Base-by-base conservation (phyloP, 1,139 yeast species). In the Saccharomyces uvarum region DNA sequence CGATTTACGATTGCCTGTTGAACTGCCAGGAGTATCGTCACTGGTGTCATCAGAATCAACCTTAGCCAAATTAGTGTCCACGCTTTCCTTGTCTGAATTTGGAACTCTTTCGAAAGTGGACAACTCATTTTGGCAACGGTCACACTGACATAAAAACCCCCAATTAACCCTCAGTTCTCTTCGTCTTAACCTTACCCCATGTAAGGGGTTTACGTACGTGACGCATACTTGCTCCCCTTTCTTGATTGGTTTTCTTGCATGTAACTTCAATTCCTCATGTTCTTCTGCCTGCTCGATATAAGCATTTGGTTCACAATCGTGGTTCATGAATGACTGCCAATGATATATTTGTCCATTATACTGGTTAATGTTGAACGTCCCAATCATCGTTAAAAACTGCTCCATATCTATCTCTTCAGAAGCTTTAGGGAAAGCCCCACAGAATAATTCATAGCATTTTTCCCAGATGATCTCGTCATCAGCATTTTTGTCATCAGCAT, bases 61-160 rank as follows among this genome's bases (percentile, higher is more conserved):
- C n/a, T 50, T 49, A n/a, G 48, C 21, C 8, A 31, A 29, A 32
- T 31, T 51, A 8, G 52, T 32, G 14, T 47, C 48, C 11, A 46
- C 41, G 24, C 38, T 49, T 47, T 47, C 41, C 13, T 47, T 21
- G 4, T 44, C 32, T 8, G 51, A 29, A 14, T 48, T 57, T 31
- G 54, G 51, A 1, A 57, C 55, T 44, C 57, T 52, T 14, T 56
- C 61, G 47, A 55, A 55, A 4, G 47, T 26, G 8, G 42, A 32
- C n/a, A 59, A 26, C 59, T 86, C 95, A 5, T 72, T 73, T 62
- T 79, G 78, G 70, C 96, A 88, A 58, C 85, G 80, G 8, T 69
- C 61, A 68, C 96, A 88, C 27, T 68, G 72, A 69, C 96, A 88
- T n/a, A 78, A 64, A 67, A 88, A 88, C 4, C 96, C 96, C 89